A percentile compares a stretch with the other conserved stretches of the same genome.
These are phyloP conservation scores for Solanum pennellii DNA, from an alignment of 257 asterid species.

Conservation along the genomic window DNA sequence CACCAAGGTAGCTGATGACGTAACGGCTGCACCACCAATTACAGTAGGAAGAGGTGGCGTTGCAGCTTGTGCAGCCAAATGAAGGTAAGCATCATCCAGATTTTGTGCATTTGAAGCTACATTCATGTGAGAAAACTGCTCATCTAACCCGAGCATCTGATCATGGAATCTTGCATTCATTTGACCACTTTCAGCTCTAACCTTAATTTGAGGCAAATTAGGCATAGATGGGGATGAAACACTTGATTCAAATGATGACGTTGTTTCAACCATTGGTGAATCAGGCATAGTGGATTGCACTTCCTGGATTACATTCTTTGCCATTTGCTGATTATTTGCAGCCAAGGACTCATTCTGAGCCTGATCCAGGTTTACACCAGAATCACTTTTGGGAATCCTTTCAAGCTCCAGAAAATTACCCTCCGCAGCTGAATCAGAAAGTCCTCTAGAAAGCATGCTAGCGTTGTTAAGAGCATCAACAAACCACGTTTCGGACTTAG, in stretches of 20 bases:
- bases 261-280: constrained; percentile 1
- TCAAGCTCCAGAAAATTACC: constrained; percentile 36
- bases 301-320: background rate
- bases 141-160: constrained; percentile 32
- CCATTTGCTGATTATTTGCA: background rate
- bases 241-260: constrained; percentile 11
- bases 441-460: constrained; percentile 45
- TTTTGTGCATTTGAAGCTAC: constrained; percentile 21
- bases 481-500: constrained; percentile 72
- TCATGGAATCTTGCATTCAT: background rate
- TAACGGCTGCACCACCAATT: background rate
- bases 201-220: constrained; percentile 45
- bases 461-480: constrained; percentile 60
- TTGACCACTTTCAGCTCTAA: constrained; percentile 26
- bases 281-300: constrained; percentile 1
- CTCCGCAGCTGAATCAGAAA: constrained; percentile 49
- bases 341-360: constrained; percentile 7
- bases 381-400: constrained; percentile 11
- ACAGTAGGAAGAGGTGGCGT: constrained; percentile 10
- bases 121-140: constrained; percentile 40
- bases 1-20: background rate
- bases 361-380: constrained; percentile 13
- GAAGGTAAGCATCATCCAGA: constrained; percentile 1
- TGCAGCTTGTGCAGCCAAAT: background rate
- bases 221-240: constrained; percentile 50